These are phyloP conservation scores for Mycena galopus DNA, from an alignment of 768 basidiomycete genomes.

Conservation along the genomic window DNA sequence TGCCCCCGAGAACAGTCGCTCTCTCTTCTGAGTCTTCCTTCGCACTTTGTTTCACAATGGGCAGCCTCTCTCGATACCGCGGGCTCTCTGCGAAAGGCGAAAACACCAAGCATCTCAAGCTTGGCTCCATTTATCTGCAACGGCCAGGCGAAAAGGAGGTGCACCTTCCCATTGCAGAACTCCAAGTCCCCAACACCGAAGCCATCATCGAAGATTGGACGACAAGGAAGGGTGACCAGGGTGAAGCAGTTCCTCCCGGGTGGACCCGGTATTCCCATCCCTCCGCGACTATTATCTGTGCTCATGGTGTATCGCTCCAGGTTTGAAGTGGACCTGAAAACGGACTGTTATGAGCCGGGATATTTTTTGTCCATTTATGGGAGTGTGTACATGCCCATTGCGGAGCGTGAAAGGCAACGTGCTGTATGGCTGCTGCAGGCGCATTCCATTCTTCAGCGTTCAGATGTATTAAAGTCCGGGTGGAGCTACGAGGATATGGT, in stretches of 20 bases:
- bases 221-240: background rate
- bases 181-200: background rate
- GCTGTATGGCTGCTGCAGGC: constrained; percentile 9
- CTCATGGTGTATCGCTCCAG: background rate
- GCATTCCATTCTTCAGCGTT: background rate
- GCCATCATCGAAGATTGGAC: constrained; percentile 14
- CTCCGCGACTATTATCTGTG: too few species aligned
- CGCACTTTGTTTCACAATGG: background rate
- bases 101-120: background rate
- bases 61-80: constrained; percentile 15
- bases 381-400: constrained; percentile 11
- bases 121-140: constrained; percentile 18
- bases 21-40: background rate
- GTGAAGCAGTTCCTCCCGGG: background rate
- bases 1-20: background rate
- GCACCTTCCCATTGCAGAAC: background rate
- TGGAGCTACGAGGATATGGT: constrained; percentile 9
- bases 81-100: background rate
- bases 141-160: constrained; percentile 4
- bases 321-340: constrained; percentile 6
- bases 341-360: constrained; percentile 1
- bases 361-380: constrained; percentile 15
- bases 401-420: constrained; percentile 4
- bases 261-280: constrained; percentile 3
- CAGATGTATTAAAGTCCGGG: background rate